These are phyloP conservation scores for Colletotrichum aenigma DNA, from an alignment of 2,329 filamentous ascomycete species.

Conservation along the genomic window DNA sequence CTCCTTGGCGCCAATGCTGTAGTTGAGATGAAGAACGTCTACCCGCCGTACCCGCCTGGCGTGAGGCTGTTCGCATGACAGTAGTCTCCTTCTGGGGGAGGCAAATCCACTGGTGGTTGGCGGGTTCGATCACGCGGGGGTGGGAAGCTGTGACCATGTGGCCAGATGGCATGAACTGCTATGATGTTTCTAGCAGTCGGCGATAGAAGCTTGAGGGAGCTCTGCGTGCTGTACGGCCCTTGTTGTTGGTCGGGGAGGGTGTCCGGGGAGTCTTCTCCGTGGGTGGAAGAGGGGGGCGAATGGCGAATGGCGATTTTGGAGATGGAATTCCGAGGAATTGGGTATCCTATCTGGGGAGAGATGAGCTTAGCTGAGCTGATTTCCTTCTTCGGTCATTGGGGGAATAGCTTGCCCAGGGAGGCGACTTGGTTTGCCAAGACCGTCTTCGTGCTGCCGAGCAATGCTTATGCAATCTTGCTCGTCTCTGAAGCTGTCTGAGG, in stretches of 20 bases:
- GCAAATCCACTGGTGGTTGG: background rate
- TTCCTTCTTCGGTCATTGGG: background rate
- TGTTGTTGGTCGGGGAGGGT: background rate
- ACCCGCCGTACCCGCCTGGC: background rate
- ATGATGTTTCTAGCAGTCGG: background rate
- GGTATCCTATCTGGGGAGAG: background rate
- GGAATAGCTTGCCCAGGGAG: background rate
- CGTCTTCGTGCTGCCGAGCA: background rate
- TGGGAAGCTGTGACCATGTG: background rate
- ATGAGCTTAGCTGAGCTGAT: background rate
- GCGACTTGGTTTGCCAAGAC: background rate
- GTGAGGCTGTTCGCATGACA: background rate
- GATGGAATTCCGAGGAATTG: background rate
- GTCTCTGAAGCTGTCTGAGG: background rate
- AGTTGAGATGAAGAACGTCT: background rate
- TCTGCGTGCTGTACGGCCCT: background rate
- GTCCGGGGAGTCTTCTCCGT: background rate
- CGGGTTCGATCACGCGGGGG: background rate
- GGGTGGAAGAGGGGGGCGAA: background rate
- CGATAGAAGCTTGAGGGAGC: background rate
- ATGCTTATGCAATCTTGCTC: constrained; percentile 3
- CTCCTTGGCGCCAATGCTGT: background rate
- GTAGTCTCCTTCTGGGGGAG: background rate
- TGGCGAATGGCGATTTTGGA: background rate
- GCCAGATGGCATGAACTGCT: constrained; percentile 1